Base-by-base conservation (phyloP, 495 filamentous ascomycete genomes). In the Penicillium paradoxum region DNA sequence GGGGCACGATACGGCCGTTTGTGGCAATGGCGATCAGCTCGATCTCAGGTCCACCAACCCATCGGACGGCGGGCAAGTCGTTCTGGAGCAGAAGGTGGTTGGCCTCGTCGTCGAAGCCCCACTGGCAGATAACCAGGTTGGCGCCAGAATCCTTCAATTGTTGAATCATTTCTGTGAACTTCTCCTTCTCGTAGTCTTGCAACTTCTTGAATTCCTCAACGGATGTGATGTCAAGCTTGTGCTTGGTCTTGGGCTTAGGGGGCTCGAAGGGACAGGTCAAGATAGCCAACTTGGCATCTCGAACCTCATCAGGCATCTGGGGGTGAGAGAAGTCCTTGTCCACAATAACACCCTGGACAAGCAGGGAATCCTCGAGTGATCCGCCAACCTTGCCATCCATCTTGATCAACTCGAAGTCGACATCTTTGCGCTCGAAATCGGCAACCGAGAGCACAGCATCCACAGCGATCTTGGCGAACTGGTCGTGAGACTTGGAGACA, bases 241-340 rank as follows among this genome's bases (percentile, higher is more conserved):
- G 93, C 82, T 99, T 99, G 22, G 93, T 99, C 84, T 99, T 99
- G 42, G 93, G 93, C 80, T 99, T 99, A 14, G 93, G 93, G n/a
- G 93, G 93, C 74, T 99, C 93, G 70, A 99, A 97, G 1, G 93
- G 91, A 68, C 93, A 99, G 38, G 93, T 99, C 40, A 99, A 77
- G 62, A 99, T 97, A 36, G 93, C 93, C 62, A 99, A 80, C 74
- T 97, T 97, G 60, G 95, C 93, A 72, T 99, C 89, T 49, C 74
- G 78, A 47, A 99, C 92, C 70, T 96, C 87, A 45, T 84, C 85
- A 24, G 93, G 93, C 93, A 99, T 99, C 70, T 99, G 93, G 14
- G 93, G 95, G 71, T 99, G 93, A 29, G 93, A 99, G 76, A 99
- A 97, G 70, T 99, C 93, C 75, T 99, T 99, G 79, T 99, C 93